Evolutionary conservation across 1,139 yeast genomes (phyloP), one percentile per base, ranked within the genome.

Genomic region (Wickerhamomyces sp.): DNA sequence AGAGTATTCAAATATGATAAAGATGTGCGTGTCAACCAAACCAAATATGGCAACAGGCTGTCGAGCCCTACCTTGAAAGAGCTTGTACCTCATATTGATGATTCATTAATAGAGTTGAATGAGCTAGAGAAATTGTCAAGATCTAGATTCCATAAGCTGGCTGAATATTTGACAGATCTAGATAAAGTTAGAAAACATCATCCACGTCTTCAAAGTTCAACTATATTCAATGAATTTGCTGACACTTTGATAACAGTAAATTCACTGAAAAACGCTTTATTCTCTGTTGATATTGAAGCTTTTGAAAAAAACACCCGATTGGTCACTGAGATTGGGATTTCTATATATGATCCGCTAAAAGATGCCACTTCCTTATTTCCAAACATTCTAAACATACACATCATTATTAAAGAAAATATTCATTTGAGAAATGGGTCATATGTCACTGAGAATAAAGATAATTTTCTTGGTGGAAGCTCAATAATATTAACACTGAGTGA

Each of bases 261-360:
- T 33, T 35, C 49, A 6, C 56, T 56, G 18, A 52, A 60, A 22
- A 57, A 65, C 26, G 65, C 68, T 0, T 61, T 79, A 15, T 63
- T 81, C 35, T 70, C 80, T 17, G 59, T 84, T 17, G 92, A 84
- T 56, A 66, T 81, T 10, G 92, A 84, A 56, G 82, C 84, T 5
- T 80, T 67, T 65, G 94, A 84, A 51, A 51, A 60, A 15, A 59
- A 70, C 43, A 64, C 60, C 9, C 51, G 61, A 15, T 46, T 61
- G 10, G 65, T 83, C 18, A 81, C 87, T 0, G 94, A 84, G 55
- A 71, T 83, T 36, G 94, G 94, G 3, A 60, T 84, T 3, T 68
- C 85, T 3, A 71, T 83, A 6, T 82, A 76, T 55, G 86, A 81
- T 46, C 87, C 89, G 15, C 43, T 60, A 5, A 41, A 56, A 24